Conservation (phyloP, 768 basidiomycete genomes). For the Russula virescens region DNA sequence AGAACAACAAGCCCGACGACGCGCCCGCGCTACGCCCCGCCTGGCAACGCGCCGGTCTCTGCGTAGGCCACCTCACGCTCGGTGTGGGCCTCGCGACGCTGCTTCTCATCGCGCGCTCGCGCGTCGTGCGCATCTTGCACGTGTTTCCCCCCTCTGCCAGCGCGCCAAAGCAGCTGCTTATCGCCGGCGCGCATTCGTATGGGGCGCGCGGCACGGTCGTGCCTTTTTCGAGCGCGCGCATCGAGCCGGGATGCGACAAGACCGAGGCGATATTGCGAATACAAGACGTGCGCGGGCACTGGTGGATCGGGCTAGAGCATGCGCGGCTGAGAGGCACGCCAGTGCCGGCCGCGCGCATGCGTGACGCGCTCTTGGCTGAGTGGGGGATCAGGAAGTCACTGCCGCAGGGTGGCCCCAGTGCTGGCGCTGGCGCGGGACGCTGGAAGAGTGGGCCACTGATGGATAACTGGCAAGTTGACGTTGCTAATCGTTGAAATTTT, state of each 20-base stretch:
- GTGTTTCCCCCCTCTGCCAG: conserved; percentile 11
- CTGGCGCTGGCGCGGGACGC: neutral
- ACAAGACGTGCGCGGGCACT: conserved; percentile 22
- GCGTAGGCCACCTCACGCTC: conserved; percentile 13
- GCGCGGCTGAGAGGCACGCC: conserved; percentile 16
- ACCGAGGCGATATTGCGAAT: conserved; percentile 24
- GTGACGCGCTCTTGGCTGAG: conserved; percentile 11
- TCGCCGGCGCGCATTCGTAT: conserved; percentile 12
- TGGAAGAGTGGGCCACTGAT: conserved; percentile 20
- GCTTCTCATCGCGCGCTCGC: conserved; percentile 21
- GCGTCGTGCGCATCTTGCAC: conserved; percentile 23
- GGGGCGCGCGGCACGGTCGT: conserved; percentile 15
- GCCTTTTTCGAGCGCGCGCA: conserved; percentile 15
- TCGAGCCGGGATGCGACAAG: conserved; percentile 22
- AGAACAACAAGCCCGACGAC: conserved; percentile 6
- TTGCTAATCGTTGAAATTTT: neutral
- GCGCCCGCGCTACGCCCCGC: conserved; percentile 11
- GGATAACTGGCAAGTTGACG: conserved; percentile 2
- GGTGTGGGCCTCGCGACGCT: conserved; percentile 21
- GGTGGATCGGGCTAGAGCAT: conserved; percentile 22
- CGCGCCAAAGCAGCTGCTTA: conserved; percentile 17
- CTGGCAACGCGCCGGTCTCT: conserved; percentile 24
- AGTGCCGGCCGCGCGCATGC: conserved; percentile 10
- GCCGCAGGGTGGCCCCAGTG: neutral
- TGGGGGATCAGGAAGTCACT: conserved; percentile 23